Evolutionary conservation across 345 rosid genomes (phyloP).

Genomic region (Corchorus capsularis): DNA sequence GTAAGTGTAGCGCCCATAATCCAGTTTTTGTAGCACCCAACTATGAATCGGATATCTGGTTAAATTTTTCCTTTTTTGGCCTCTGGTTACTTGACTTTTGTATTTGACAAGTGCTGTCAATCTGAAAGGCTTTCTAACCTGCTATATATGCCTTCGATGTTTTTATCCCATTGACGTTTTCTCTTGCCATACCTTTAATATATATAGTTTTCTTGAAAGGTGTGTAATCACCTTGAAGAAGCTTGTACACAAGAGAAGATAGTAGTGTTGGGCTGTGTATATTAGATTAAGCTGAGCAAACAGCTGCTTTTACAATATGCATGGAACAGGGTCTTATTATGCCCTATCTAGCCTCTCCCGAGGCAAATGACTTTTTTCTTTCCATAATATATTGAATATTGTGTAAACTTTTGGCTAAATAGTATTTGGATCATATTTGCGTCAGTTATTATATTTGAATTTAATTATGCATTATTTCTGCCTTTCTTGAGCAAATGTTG

Average conservation of each 20-base stretch:
- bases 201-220: neutral
- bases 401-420: neutral
- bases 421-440: neutral
- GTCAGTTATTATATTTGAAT: neutral
- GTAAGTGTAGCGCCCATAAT: constrained; percentile 38
- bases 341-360: too few species aligned
- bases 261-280: neutral
- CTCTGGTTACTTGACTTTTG: too few species aligned
- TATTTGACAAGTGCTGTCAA: neutral
- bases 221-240: neutral
- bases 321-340: neutral
- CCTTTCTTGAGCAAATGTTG: neutral
- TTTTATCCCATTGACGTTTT: neutral
- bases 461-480: neutral
- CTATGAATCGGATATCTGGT: neutral
- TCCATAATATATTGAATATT: neutral
- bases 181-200: neutral
- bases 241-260: neutral
- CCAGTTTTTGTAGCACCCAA: neutral
- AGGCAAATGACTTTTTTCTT: too few species aligned
- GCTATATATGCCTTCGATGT: neutral
- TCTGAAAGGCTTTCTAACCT: neutral
- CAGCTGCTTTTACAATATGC: neutral
- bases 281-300: neutral
- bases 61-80: too few species aligned